These are phyloP conservation scores for Rhizopogon sp. DNA, from an alignment of 768 basidiomycete species.

Conservation along the genomic window DNA sequence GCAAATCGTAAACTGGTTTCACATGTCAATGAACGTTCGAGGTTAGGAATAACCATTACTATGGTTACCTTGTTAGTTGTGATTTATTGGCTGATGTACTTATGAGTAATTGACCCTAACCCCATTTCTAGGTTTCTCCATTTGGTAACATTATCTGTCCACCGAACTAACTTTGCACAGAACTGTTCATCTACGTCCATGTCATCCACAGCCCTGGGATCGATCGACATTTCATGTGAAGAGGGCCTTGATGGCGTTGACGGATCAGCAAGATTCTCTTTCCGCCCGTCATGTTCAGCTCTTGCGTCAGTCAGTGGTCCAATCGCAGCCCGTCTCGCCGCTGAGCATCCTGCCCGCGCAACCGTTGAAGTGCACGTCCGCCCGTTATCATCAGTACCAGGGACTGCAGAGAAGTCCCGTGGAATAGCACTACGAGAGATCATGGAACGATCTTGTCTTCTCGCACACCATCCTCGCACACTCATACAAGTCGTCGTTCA, in stretches of 20 bases:
- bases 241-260: slow-evolving; percentile 60
- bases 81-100: no score
- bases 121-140: neutral
- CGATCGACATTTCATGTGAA: slow-evolving; percentile 44
- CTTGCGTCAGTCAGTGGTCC: slow-evolving; percentile 78
- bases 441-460: slow-evolving; percentile 58
- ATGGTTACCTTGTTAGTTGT: no score
- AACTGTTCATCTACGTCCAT: neutral
- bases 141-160: neutral
- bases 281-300: slow-evolving; percentile 28
- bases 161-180: neutral
- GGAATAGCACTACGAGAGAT: slow-evolving; percentile 49
- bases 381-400: slow-evolving; percentile 64
- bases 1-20: no score
- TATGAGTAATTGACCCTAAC: neutral
- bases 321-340: slow-evolving; percentile 64
- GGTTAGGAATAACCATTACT: no score
- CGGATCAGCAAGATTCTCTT: slow-evolving; percentile 65
- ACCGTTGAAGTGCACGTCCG: slow-evolving; percentile 72
- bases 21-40: no score
- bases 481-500: slow-evolving; percentile 79
- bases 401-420: slow-evolving; percentile 61
- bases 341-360: slow-evolving; percentile 67
- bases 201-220: neutral
- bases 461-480: slow-evolving; percentile 65